Evolutionary conservation across 2,329 filamentous ascomycete genomes (phyloP).

Genomic region (Albifimbria verrucaria): DNA sequence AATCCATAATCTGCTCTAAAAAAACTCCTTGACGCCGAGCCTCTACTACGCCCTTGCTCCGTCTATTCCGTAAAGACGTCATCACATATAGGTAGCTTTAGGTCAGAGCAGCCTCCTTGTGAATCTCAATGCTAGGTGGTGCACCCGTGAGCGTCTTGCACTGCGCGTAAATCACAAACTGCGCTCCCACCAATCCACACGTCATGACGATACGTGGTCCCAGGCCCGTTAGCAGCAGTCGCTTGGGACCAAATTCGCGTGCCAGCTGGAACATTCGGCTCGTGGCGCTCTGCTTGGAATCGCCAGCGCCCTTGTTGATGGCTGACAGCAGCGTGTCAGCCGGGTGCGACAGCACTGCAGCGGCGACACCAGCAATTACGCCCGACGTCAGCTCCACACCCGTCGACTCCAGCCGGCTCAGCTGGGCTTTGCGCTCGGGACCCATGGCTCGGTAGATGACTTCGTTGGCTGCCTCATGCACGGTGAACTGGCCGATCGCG

Average conservation of each 20-base stretch:
- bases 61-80: background rate
- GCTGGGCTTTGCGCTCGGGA: conserved; percentile 59
- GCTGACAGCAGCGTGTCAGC: conserved; percentile 64
- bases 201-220: conserved; percentile 53
- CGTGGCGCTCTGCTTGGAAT: conserved; percentile 44
- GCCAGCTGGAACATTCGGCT: conserved; percentile 51
- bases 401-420: conserved; percentile 71
- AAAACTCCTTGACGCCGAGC: too few relatives aligned
- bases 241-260: conserved; percentile 46
- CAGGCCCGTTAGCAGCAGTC: conserved; percentile 43
- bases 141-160: conserved; percentile 51
- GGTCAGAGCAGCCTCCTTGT: conserved; percentile 39
- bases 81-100: background rate
- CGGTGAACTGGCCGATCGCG: conserved; percentile 92
- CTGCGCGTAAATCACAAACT: conserved; percentile 55
- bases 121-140: conserved; percentile 49
- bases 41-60: too few relatives aligned
- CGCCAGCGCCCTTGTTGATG: conserved; percentile 53
- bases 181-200: conserved; percentile 47
- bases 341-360: conserved; percentile 84
- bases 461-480: conserved; percentile 86
- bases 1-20: too few relatives aligned
- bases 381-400: conserved; percentile 82
- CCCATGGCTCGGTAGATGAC: conserved; percentile 68
- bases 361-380: conserved; percentile 83